Base-by-base conservation (phyloP, 169 alveolate genomes). In the Plasmodium malariae region DNA sequence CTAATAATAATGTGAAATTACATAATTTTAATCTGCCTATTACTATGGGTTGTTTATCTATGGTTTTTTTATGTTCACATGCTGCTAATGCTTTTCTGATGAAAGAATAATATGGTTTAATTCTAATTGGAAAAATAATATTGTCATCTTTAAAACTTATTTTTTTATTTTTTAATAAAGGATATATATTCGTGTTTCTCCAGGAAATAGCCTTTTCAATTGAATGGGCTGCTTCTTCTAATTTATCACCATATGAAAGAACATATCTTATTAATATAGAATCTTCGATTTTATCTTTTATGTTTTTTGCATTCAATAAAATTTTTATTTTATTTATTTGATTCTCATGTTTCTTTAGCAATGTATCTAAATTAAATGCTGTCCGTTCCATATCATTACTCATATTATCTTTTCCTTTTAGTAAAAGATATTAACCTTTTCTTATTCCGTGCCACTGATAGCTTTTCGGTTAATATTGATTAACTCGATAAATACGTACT, bases 31-130 rank as follows among this genome's bases (percentile, higher is more conserved):
- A 68, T 62, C 89, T 60, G 7, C 73, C 89, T n/a, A 76, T 76
- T 24, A 76, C 89, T 24, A 76, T 60, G 14, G 89, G 89, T 76
- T 76, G 89, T 34, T 76, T 62, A 60, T 76, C 89, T 76, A 76
- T 21, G 26, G 89, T 60, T 4, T 7, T 37, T 36, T 76, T 76
- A 19, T 76, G 89, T 26, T 26, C 54, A 62, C 89, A 62, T 62
- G 89, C 89, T 43, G 89, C 89, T 76, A 76, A 67, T n/a, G 89
- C 55, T 51, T 76, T 76, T 76, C 45, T 60, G 36, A 76, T 76
- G 0, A 76, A 68, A 32, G 74, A 76, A 59, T 76, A 76, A 76
- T 76, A 76, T 60, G 89, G 89, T 37, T 76, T 76, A 24, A 76
- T 45, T 48, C 89, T 60, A 62, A 32, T 60, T 30, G 89, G 89